A percentile compares a stretch with the other conserved stretches of the same genome.
Evolutionary conservation across 2,329 filamentous ascomycete species (phyloP).

Genomic region (Gnomoniopsis sp.): DNA sequence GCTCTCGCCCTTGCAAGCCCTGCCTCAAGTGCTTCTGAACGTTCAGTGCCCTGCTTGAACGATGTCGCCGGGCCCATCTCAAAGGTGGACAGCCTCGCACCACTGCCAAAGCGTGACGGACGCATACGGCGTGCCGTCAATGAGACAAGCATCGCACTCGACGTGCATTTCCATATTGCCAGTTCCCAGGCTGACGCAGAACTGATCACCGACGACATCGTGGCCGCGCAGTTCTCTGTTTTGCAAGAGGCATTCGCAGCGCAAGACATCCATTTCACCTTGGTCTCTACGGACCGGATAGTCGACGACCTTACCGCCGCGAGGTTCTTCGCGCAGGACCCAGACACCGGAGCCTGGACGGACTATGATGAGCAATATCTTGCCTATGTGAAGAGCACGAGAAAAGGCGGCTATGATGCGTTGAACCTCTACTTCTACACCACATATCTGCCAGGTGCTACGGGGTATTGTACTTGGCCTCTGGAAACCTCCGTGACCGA

Average conservation of each 20-base stretch:
- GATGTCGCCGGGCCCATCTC: neutral
- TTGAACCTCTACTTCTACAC: slow-evolving; percentile 10
- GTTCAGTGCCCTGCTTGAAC: neutral
- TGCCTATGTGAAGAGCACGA: neutral
- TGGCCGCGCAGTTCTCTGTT: slow-evolving; percentile 1
- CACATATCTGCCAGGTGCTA: neutral
- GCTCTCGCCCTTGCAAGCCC: neutral
- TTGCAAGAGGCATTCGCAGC: neutral
- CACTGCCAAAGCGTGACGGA: neutral
- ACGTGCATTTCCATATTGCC: slow-evolving; percentile 8
- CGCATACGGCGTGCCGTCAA: neutral
- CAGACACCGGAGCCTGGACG: neutral
- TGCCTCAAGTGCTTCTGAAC: neutral
- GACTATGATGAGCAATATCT: neutral
- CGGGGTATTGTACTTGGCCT: neutral
- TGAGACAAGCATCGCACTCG: neutral
- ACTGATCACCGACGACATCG: slow-evolving; percentile 2
- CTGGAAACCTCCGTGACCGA: neutral
- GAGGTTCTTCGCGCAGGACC: neutral
- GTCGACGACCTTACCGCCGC: slow-evolving; percentile 2
- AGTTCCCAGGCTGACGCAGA: slow-evolving; percentile 1
- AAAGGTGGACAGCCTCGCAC: neutral
- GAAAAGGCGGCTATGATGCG: slow-evolving; percentile 3
- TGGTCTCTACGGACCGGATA: neutral
- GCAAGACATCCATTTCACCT: neutral